These are phyloP conservation scores for Saposhnikovia divaricata DNA, from an alignment of 129 eudicot species.

Conservation along the genomic window DNA sequence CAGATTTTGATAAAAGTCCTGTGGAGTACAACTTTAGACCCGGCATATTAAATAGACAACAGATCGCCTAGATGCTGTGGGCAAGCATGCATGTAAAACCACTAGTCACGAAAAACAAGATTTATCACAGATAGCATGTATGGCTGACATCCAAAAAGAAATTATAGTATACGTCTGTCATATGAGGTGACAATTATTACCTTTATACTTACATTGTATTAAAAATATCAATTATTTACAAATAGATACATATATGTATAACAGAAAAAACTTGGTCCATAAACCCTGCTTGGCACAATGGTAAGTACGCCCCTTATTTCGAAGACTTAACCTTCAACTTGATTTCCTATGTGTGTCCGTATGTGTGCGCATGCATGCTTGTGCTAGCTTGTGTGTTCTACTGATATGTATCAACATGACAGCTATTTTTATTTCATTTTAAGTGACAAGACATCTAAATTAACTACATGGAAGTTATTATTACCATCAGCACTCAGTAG, in stretches of 20 bases:
- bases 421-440: not conserved
- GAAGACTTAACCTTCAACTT: not conserved
- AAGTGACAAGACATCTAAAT: not conserved
- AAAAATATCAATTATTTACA: too few species aligned
- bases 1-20: not conserved
- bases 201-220: not conserved
- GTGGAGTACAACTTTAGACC: not conserved
- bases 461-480: not conserved
- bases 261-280: too few species aligned
- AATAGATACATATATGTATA: not conserved
- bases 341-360: not conserved
- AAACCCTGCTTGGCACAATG: too few species aligned
- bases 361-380: not conserved
- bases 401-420: not conserved
- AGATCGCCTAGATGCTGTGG: not conserved
- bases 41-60: not conserved
- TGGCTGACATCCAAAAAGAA: not conserved
- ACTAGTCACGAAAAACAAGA: not conserved
- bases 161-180: not conserved
- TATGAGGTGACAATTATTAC: not conserved
- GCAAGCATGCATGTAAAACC: not conserved
- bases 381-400: not conserved
- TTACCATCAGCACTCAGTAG: slow-evolving; percentile 72
- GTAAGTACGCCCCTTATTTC: too few species aligned
- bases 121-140: not conserved